A percentile compares a stretch with the other conserved stretches of the same genome.
These are phyloP conservation scores for Sarcocystis neurona DNA, from an alignment of 169 alveolate genomes.

Conservation along the genomic window DNA sequence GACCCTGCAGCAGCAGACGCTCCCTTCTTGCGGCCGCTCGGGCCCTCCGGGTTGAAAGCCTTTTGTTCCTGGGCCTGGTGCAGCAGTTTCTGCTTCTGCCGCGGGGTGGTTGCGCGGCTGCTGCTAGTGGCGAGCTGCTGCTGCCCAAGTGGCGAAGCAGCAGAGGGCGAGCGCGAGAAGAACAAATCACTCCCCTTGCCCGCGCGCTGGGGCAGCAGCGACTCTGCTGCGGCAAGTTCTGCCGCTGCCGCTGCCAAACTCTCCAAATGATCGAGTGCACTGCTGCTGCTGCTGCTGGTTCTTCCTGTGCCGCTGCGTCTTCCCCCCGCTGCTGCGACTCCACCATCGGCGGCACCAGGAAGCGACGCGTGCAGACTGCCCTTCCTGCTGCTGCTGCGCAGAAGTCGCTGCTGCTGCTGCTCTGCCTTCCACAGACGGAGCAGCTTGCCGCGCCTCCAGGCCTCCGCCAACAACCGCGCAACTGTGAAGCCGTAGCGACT, in stretches of 20 bases:
- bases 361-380: neutral
- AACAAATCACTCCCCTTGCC: neutral
- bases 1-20: neutral
- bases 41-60: no score
- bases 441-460: conserved; percentile 6
- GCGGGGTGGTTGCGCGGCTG: neutral
- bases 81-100: neutral
- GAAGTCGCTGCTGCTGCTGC: conserved; percentile 15
- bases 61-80: neutral
- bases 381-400: no score
- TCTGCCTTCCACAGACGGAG: neutral
- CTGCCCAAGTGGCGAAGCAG: neutral
- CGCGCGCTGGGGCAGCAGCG: neutral
- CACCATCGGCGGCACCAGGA: neutral
- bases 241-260: neutral
- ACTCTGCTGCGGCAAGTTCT: neutral
- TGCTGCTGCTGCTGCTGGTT: neutral
- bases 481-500: conserved; percentile 7
- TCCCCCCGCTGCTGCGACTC: neutral
- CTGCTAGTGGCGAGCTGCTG: neutral
- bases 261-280: neutral
- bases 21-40: no score
- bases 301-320: neutral
- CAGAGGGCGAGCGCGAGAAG: neutral
- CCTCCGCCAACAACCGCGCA: conserved; percentile 2